Evolutionary conservation across 306 rosid genomes (phyloP), one percentile per base, ranked within the genome.

Genomic region (Trichosanthes cucumerina): DNA sequence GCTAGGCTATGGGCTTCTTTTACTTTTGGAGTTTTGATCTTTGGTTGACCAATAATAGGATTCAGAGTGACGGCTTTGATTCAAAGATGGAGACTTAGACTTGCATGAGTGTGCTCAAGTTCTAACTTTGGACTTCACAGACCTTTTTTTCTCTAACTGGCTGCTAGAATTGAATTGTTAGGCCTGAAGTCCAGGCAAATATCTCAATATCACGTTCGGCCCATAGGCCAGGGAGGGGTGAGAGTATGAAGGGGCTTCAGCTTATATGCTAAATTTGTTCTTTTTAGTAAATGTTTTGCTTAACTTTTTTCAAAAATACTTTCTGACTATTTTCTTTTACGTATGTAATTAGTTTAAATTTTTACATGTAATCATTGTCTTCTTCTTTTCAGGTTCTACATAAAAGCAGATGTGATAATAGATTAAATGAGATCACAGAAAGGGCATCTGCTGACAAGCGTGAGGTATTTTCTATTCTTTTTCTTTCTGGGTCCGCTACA

Each of bases 361-460:
- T 15, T 49, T 50, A 16, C 63, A 16, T 49, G 47, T 75, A 53
- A 58, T 14, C 39, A 26, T 52, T 54, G 71, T 84, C 78, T 63
- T 77, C 54, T 78, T 46, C 62, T 58, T 57, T 70, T 56, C 90
- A 94, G 98, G 96, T 94, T 81, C 79, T 94, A 44, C 89, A 94
- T 82, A 94, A 84, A 84, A 94, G 96, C 80, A 90, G 98, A 86
- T 92, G 98, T 78, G 97, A 92, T 79, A 94, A 94, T 82, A 86
- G 91, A 80, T 81, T 94, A 64, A 94, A 94, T 80, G 98, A 94
- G 87, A 94, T 94, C 73, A 94, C 96, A 52, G 97, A 90, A 86
- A 94, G 97, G 88, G 96, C 97, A 76, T 85, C 92, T 82, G 93
- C 96, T 38, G 97, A 94, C 82, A 94, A 92, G 91, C 89, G 87